Conservation (phyloP, 129 eudicot genomes). For the Centella asiatica region DNA sequence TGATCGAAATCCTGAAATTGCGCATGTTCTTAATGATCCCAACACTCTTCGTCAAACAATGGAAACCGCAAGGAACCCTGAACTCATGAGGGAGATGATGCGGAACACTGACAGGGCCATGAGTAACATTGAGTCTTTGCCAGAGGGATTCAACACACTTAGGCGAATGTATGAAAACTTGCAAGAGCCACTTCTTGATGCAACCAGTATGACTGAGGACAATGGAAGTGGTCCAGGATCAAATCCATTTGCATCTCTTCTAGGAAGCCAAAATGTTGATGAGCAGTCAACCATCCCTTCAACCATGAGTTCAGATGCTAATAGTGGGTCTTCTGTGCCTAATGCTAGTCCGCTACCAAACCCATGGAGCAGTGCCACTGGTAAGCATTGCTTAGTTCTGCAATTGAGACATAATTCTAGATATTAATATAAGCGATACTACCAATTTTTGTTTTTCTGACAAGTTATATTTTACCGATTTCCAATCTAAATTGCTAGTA, state of each 20-base stretch:
- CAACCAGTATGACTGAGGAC: constrained; percentile 64
- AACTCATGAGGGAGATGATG: constrained; percentile 90
- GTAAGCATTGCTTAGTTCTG: constrained; percentile 25
- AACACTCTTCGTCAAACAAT: constrained; percentile 70
- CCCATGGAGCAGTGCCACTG: constrained; percentile 54
- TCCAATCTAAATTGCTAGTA: too few relatives aligned
- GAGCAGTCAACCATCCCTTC: constrained; percentile 47
- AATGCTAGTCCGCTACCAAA: constrained; percentile 84
- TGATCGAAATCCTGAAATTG: constrained; percentile 93
- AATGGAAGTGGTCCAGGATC: constrained; percentile 42
- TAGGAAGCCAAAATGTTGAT: constrained; percentile 49
- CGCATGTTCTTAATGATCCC: constrained; percentile 84
- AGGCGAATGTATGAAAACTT: constrained; percentile 94
- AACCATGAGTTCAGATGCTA: constrained; percentile 53
- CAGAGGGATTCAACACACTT: constrained; percentile 96
- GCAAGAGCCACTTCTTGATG: constrained; percentile 77
- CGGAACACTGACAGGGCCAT: constrained; percentile 93
- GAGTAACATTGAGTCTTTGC: constrained; percentile 89
- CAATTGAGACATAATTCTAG: background rate
- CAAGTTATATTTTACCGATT: background rate
- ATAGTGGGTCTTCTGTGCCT: constrained; percentile 61
- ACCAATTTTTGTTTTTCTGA: too few relatives aligned
- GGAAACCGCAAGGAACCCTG: constrained; percentile 88
- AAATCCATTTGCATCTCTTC: constrained; percentile 84
- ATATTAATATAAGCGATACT: too few relatives aligned